Evolutionary conservation across 2,329 filamentous ascomycete genomes (phyloP).

Genomic region (Didymella exigua): DNA sequence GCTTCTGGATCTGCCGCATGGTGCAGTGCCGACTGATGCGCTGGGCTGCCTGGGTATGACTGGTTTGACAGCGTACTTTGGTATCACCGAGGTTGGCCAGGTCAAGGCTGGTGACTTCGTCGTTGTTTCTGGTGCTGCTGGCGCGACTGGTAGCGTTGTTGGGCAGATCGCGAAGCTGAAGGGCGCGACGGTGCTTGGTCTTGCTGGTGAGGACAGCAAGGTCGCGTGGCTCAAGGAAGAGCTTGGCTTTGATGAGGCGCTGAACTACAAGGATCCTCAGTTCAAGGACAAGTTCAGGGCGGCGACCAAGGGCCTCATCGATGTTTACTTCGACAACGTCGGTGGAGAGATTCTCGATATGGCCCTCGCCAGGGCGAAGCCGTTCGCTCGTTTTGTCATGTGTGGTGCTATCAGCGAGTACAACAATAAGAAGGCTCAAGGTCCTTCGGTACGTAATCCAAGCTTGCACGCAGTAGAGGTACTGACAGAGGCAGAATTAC

Average conservation of each 20-base stretch:
- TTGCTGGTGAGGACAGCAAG: constrained; percentile 60
- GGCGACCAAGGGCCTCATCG: constrained; percentile 56
- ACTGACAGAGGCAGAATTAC: constrained; percentile 46
- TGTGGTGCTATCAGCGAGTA: constrained; percentile 55
- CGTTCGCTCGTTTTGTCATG: constrained; percentile 50
- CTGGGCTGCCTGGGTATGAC: constrained; percentile 63
- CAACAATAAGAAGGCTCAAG: constrained; percentile 53
- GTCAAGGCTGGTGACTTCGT: constrained; percentile 74
- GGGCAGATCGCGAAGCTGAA: constrained; percentile 79
- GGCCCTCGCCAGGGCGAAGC: constrained; percentile 51
- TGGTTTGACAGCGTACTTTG: constrained; percentile 77
- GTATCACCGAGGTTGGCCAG: constrained; percentile 70
- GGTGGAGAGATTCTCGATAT: constrained; percentile 57
- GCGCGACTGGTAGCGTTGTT: constrained; percentile 76
- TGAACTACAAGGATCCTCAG: constrained; percentile 61
- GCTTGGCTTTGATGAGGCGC: constrained; percentile 59
- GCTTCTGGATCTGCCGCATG: constrained; percentile 52
- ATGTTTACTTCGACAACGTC: constrained; percentile 60
- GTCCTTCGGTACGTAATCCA: constrained; percentile 51
- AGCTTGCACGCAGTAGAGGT: neutral
- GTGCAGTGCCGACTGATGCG: constrained; percentile 63
- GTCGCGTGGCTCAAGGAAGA: constrained; percentile 60
- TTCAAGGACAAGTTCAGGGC: constrained; percentile 56
- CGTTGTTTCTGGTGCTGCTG: constrained; percentile 77
- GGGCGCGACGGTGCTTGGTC: constrained; percentile 59